These are phyloP conservation scores for Colletotrichum chrysophilum DNA, from an alignment of 2,329 filamentous ascomycete species.

Conservation along the genomic window DNA sequence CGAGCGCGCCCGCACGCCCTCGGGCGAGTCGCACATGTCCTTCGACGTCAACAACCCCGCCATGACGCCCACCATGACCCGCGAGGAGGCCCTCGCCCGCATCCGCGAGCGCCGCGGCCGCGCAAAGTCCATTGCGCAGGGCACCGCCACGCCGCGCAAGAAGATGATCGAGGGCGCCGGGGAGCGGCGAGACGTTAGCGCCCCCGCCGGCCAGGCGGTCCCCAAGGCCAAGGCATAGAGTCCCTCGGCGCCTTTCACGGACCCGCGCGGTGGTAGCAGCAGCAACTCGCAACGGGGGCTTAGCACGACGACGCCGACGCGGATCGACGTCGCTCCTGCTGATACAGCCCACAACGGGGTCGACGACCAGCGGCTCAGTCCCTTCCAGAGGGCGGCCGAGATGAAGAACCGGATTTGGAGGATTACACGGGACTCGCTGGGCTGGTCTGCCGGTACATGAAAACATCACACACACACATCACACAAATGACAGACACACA, in stretches of 20 bases:
- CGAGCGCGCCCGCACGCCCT: conserved; percentile 51
- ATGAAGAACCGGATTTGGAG: conserved; percentile 3
- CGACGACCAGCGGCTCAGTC: background rate
- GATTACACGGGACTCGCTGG: conserved; percentile 12
- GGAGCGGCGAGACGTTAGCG: conserved; percentile 54
- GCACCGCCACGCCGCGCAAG: conserved; percentile 65
- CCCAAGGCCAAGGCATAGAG: conserved; percentile 20
- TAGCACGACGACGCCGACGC: background rate
- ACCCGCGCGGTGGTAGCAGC: background rate
- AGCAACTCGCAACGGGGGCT: background rate
- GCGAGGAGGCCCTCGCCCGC: conserved; percentile 77
- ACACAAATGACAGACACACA: background rate
- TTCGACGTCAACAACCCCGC: conserved; percentile 64
- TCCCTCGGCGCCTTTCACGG: background rate
- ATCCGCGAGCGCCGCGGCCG: conserved; percentile 76
- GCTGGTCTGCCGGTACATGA: conserved; percentile 10
- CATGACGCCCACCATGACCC: conserved; percentile 69
- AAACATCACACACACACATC: background rate
- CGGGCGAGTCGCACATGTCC: conserved; percentile 39
- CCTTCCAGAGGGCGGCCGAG: background rate
- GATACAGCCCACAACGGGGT: background rate
- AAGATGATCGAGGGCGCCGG: conserved; percentile 57
- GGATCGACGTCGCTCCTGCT: background rate
- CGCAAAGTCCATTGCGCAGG: conserved; percentile 71
- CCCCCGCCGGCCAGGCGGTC: conserved; percentile 33